A percentile compares a stretch with the other conserved stretches of the same genome.
Conservation (phyloP, 208 protist species). For the Polymyxa betae region DNA sequence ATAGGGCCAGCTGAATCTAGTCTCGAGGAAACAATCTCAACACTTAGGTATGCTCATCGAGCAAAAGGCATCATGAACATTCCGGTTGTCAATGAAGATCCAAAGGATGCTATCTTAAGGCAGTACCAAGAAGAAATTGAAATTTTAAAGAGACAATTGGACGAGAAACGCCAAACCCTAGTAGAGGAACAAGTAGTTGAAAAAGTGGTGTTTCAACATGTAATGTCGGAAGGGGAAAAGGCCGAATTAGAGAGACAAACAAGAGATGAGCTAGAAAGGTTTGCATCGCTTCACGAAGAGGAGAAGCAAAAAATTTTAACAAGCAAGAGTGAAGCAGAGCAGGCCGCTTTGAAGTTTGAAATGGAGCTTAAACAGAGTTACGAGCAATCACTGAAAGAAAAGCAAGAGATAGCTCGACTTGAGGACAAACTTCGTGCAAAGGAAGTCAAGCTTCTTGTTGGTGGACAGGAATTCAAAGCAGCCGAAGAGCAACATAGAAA, state of each 20-base stretch:
- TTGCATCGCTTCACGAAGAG: constrained; percentile 24
- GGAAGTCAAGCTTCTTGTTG: constrained; percentile 65
- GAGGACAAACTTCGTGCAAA: constrained; percentile 62
- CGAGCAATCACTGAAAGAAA: constrained; percentile 53
- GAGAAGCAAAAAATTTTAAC: constrained; percentile 29
- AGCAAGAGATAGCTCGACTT: constrained; percentile 48
- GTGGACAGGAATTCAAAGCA: constrained; percentile 64
- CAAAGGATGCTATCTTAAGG: constrained; percentile 79
- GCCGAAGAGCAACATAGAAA: constrained; percentile 26
- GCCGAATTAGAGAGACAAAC: not conserved
- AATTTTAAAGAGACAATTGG: constrained; percentile 66
- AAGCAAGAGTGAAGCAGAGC: constrained; percentile 8
- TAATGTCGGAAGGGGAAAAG: constrained; percentile 10
- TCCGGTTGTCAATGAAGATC: constrained; percentile 81
- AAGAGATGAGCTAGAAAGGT: constrained; percentile 55
- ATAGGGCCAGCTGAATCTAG: constrained; percentile 70
- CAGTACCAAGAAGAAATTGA: constrained; percentile 75
- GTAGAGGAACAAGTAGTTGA: constrained; percentile 53
- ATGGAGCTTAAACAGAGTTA: constrained; percentile 39
- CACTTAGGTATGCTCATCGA: constrained; percentile 74
- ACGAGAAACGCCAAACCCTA: constrained; percentile 55
- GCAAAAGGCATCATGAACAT: constrained; percentile 83
- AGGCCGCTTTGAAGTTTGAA: constrained; percentile 12
- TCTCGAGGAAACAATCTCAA: constrained; percentile 73
- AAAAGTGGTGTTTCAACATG: not conserved